Base-by-base conservation (phyloP, 306 rosid genomes). In the Gastrolobium villosum region DNA sequence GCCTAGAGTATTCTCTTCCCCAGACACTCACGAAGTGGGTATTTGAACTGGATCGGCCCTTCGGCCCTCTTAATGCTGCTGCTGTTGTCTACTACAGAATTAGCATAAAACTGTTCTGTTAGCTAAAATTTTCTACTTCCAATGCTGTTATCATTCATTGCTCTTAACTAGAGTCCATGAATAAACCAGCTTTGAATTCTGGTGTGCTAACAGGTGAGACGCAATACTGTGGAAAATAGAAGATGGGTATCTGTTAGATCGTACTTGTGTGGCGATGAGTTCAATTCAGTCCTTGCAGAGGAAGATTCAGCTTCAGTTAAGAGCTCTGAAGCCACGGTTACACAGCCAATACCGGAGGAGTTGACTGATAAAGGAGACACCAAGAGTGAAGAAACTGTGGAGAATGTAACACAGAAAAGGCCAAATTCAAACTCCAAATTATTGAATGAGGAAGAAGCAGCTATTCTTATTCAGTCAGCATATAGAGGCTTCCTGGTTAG, bases 231-330 rank as follows among this genome's bases (percentile, higher is more conserved):
- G 46, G 94, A 90, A 70, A 86, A 84, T 85, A 86, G 79, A 85
- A 87, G 90, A 82, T 90, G 96, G 98, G 72, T 83, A 65, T 86
- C 93, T 10, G 94, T 92, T 43, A 94, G 90, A 77, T 86, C 97
- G 67, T 94, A 92, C 76, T 80, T 94, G n/a, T 94, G 98, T 65
- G 97, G 98, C 1, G 93, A 92, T 56, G 96, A 94, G 65, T 81
- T 86, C 83, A 89, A 86, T 78, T 94, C 96, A 71, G 91, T 90
- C 6, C 76, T 83, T 68, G 94, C 90, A 9, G 92, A 89, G 79
- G 86, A 90, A 65, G 97, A 92, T 77, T 89, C 97, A 7, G 91
- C 82, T 53, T 94, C 94, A 28, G 53, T 86, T 72, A 85, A 81
- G 83, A 89, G 92, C 80, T 90, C 88, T 10, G 93, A 85, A 59